A percentile compares a stretch with the other conserved stretches of the same genome.
phyloP scores from a whole-genome alignment of 2,329 filamentous ascomycete species.

The Fusarium sp. region DNA sequence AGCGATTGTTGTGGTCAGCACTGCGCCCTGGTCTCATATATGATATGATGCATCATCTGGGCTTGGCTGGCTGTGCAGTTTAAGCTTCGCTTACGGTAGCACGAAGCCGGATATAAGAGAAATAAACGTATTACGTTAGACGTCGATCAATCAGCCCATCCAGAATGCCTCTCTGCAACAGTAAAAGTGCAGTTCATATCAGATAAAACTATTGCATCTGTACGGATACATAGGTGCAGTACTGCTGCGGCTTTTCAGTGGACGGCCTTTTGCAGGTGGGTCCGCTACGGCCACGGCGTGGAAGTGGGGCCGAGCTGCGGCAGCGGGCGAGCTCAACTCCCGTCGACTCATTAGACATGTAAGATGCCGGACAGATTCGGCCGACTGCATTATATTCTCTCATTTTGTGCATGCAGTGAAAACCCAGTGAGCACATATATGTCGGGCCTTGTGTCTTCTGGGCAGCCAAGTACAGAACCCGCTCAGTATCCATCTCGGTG shows the following conservation, averaged over 20 bases:
- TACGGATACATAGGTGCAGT: too few relatives aligned
- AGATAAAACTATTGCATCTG: too few relatives aligned
- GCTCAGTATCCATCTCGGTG: background rate
- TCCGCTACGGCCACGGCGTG: constrained; percentile 30
- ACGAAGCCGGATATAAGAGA: background rate
- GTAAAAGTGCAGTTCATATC: too few relatives aligned
- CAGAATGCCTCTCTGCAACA: too few relatives aligned
- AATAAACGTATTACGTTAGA: constrained; percentile 22
- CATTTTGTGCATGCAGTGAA: background rate
- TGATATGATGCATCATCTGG: background rate
- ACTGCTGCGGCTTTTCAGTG: background rate
- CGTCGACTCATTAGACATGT: background rate
- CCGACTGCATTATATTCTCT: background rate
- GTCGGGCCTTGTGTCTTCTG: too few relatives aligned
- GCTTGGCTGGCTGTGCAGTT: constrained; percentile 3
- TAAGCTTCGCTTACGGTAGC: constrained; percentile 1
- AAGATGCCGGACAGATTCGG: background rate
- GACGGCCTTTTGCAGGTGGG: background rate
- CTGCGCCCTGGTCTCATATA: constrained; percentile 2
- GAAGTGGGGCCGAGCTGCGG: constrained; percentile 36
- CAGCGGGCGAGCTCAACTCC: constrained; percentile 32
- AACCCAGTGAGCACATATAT: too few relatives aligned
- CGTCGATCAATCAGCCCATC: constrained; percentile 15
- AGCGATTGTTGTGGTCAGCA: background rate
- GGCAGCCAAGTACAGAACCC: background rate